Conservation (phyloP, 177 flowering plant species). For the Vitis hybrid region DNA sequence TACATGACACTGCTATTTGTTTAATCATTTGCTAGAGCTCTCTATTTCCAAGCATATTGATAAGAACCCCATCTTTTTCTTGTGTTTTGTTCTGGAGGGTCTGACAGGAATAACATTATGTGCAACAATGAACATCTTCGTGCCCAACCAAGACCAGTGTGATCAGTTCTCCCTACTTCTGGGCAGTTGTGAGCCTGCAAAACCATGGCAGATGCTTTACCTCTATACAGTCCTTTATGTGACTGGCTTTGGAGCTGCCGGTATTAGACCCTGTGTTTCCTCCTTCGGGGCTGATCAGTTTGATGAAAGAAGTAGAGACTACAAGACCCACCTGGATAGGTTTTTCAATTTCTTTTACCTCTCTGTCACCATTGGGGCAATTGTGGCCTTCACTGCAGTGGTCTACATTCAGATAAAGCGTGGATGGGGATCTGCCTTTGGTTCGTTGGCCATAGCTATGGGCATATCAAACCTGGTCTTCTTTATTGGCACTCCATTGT, state of each 20-base stretch:
- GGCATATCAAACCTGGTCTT: constrained; percentile 78
- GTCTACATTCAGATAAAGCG: constrained; percentile 82
- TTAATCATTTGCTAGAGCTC: too few species aligned
- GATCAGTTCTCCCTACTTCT: constrained; percentile 59
- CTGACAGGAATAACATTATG: constrained; percentile 86
- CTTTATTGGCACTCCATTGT: constrained; percentile 85
- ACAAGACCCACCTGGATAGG: constrained; percentile 77
- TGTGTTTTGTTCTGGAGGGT: constrained; percentile 50
- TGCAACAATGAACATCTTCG: constrained; percentile 56
- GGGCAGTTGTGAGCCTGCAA: constrained; percentile 78
- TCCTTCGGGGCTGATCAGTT: constrained; percentile 99
- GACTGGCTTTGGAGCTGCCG: constrained; percentile 96
- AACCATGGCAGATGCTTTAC: constrained; percentile 88
- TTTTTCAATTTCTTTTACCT: constrained; percentile 95
- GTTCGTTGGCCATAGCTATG: constrained; percentile 89
- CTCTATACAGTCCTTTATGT: constrained; percentile 70
- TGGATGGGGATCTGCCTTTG: constrained; percentile 97
- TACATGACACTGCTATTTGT: too few species aligned
- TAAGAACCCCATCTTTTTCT: neutral
- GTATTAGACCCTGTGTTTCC: constrained; percentile 95
- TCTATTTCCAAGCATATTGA: too few species aligned
- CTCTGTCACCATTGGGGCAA: constrained; percentile 88
- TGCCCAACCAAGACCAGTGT: constrained; percentile 76
- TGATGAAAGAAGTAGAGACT: constrained; percentile 76
- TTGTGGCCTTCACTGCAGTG: constrained; percentile 83